A percentile compares a stretch with the other conserved stretches of the same genome.
These are phyloP conservation scores for Lasiosphaeria miniovina DNA, from an alignment of 495 filamentous ascomycete species.

Conservation along the genomic window DNA sequence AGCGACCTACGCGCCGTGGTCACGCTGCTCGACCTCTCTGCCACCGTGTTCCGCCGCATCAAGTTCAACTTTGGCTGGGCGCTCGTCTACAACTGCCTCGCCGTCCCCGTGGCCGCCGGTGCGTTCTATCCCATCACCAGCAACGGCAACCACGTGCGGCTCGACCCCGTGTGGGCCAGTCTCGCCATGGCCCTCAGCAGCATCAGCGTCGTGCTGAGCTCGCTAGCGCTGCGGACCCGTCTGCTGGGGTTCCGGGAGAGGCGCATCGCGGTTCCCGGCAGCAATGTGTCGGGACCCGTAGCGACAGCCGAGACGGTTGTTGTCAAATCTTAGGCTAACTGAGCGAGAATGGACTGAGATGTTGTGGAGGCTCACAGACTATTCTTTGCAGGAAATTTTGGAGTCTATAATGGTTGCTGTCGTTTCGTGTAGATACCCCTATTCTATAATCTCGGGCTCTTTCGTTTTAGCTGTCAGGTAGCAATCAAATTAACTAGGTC, in stretches of 20 bases:
- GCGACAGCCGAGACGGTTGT: background rate
- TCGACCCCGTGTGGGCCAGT: slow-evolving; percentile 82
- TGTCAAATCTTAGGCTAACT: background rate
- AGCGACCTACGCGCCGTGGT: slow-evolving; percentile 67
- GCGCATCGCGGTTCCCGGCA: background rate
- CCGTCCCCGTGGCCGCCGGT: slow-evolving; percentile 82
- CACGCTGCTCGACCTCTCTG: slow-evolving; percentile 67
- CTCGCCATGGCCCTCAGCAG: slow-evolving; percentile 85
- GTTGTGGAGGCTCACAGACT: too few species aligned
- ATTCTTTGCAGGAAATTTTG: background rate
- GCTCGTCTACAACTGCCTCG: slow-evolving; percentile 74
- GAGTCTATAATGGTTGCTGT: background rate
- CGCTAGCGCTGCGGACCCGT: slow-evolving; percentile 58
- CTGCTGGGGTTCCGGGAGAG: slow-evolving; percentile 49
- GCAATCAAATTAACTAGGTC: too few species aligned
- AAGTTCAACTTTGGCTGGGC: slow-evolving; percentile 90
- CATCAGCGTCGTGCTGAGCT: slow-evolving; percentile 75
- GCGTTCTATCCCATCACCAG: slow-evolving; percentile 67
- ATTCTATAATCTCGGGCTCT: too few species aligned
- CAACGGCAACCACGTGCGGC: slow-evolving; percentile 49
- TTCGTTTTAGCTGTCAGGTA: too few species aligned
- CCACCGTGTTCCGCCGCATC: slow-evolving; percentile 71
- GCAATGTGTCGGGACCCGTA: background rate
- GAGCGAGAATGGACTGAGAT: too few species aligned
- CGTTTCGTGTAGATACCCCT: background rate